Evolutionary conservation across 1,139 yeast species (phyloP).

Genomic region (Lodderomyces orthopsilosis): DNA sequence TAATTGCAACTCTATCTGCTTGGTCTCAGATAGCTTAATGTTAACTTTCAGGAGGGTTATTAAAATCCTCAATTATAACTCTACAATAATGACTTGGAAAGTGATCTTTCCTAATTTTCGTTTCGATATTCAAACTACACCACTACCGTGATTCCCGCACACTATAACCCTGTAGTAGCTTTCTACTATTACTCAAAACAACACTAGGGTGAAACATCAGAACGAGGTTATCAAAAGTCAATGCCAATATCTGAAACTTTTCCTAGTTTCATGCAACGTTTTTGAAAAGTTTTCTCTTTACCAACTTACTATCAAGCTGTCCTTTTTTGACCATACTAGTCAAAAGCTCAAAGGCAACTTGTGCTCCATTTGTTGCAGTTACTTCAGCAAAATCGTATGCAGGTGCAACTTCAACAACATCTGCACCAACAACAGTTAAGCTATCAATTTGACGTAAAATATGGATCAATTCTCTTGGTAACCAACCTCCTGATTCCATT

Average conservation of each 20-base stretch:
- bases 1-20: too few relatives aligned
- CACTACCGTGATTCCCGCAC: too few relatives aligned
- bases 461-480: slow-evolving; percentile 70
- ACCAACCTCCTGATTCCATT: slow-evolving; percentile 79
- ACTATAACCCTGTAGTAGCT: too few relatives aligned
- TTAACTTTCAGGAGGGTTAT: too few relatives aligned
- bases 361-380: slow-evolving; percentile 76
- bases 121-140: too few relatives aligned
- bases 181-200: neutral
- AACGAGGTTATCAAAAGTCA: neutral
- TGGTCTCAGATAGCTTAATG: too few relatives aligned
- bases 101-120: too few relatives aligned
- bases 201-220: neutral
- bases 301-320: slow-evolving; percentile 15
- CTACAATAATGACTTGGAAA: too few relatives aligned
- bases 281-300: neutral
- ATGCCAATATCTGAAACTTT: neutral
- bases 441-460: slow-evolving; percentile 57
- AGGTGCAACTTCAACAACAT: slow-evolving; percentile 76
- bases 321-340: slow-evolving; percentile 74
- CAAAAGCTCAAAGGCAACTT: slow-evolving; percentile 64
- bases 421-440: slow-evolving; percentile 71
- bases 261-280: neutral
- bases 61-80: too few relatives aligned
- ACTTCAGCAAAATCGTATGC: slow-evolving; percentile 70